Evolutionary conservation across 225 moss, liverwort and hornwort genomes (phyloP), one percentile per base, ranked within the genome.

Genomic region (Physcomitrium patens): DNA sequence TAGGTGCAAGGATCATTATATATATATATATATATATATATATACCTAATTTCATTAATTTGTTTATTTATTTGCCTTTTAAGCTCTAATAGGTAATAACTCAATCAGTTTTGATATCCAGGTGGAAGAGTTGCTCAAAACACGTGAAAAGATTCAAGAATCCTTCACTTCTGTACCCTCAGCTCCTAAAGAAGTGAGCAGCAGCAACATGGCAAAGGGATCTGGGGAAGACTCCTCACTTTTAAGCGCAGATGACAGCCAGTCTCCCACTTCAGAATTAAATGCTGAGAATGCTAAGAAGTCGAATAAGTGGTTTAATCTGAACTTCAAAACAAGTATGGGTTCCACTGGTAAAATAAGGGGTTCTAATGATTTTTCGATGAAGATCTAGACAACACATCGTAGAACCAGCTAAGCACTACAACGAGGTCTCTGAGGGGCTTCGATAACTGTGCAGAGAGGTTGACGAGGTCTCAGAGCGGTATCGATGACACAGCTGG

Each of bases 91-190:
- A 37, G 31, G 31, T 37, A 37, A 37, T 37, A 37, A 37, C 31
- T 37, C 31, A 1, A 37, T 10, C 76, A n/a, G 55, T 19, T 26
- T 65, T 48, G 65, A 44, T 14, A 59, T 37, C 10, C 89, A 86
- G 86, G 90, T 90, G 60, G 88, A 90, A 27, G 86, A 82, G 41
- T 86, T 87, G 44, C 79, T 90, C 24, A 82, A 84, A 77, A 31
- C 67, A 56, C 83, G 90, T 68, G 83, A 90, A 77, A 83, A 81
- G 78, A 77, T 86, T 44, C 88, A 85, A 72, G 89, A 88, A 27
- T 83, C 84, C 45, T 89, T 84, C 60, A 81, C 82, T 12, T 71
- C 49, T 59, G 79, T 80, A 20, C 65, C 78, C 23, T 22, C 82
- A 60, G 54, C 79, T 51, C 82, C 78, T 43, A 82, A 82, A 78